Evolutionary conservation across 2,329 filamentous ascomycete genomes (phyloP).

Genomic region (Alternaria dauci): DNA sequence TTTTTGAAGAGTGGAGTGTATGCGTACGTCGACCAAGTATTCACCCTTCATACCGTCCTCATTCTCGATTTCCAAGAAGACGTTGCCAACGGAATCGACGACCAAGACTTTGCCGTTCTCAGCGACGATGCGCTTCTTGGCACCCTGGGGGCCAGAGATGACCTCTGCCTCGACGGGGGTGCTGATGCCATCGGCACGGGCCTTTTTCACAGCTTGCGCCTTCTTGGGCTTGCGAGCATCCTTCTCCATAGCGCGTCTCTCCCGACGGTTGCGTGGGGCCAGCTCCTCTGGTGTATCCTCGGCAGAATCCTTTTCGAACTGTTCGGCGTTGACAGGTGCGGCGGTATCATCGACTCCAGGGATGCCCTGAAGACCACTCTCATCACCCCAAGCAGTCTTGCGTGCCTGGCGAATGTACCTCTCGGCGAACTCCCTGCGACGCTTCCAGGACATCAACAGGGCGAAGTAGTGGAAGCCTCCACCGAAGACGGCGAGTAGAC

Average conservation of each 20-base stretch:
- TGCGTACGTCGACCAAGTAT: conserved; percentile 81
- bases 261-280: conserved; percentile 76
- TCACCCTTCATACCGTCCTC: conserved; percentile 85
- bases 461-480: conserved; percentile 88
- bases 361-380: conserved; percentile 70
- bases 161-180: conserved; percentile 62
- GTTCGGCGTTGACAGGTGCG: conserved; percentile 41
- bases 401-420: conserved; percentile 91
- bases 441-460: conserved; percentile 85
- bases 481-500: conserved; percentile 82
- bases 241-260: conserved; percentile 88
- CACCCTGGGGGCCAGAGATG: conserved; percentile 70
- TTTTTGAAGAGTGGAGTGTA: neutral
- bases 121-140: conserved; percentile 86
- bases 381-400: conserved; percentile 88
- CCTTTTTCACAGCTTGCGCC: conserved; percentile 63
- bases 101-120: conserved; percentile 96
- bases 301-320: conserved; percentile 38
- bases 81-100: conserved; percentile 89
- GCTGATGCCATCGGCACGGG: conserved; percentile 62
- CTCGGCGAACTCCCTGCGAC: conserved; percentile 89
- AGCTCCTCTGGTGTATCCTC: conserved; percentile 56
- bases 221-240: conserved; percentile 73
- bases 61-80: conserved; percentile 91
- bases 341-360: conserved; percentile 63